These are phyloP conservation scores for Diversispora epigaea DNA, from an alignment of 192 early-diverging fungal species.

Conservation along the genomic window DNA sequence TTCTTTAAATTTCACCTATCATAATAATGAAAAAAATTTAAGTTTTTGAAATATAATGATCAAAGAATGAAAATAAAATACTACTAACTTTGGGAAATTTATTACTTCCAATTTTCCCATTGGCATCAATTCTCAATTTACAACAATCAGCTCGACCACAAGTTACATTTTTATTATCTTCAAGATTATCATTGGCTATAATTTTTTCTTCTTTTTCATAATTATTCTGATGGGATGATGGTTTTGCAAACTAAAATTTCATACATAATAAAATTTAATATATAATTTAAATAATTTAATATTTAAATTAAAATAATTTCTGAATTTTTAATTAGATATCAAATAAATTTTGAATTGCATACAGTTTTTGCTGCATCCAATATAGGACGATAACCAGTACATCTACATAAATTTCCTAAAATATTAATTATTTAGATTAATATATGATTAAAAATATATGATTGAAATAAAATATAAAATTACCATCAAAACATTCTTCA, in stretches of 20 bases:
- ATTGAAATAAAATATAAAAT: neutral
- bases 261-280: neutral
- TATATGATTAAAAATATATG: neutral
- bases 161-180: neutral
- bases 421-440: neutral
- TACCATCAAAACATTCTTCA: constrained; percentile 80
- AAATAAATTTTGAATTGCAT: constrained; percentile 25
- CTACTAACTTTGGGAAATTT: constrained; percentile 23
- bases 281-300: neutral
- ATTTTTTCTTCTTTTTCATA: neutral
- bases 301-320: constrained; percentile 16
- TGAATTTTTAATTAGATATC: too few relatives aligned
- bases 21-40: neutral
- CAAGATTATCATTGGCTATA: too few relatives aligned
- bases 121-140: neutral
- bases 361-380: constrained; percentile 78
- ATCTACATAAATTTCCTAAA: constrained; percentile 78
- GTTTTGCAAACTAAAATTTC: neutral
- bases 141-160: constrained; percentile 27
- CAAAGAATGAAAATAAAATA: neutral
- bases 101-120: neutral
- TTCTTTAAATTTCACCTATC: constrained; percentile 48
- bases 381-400: constrained; percentile 88
- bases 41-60: neutral
- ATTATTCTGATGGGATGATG: neutral